phyloP scores from a whole-genome alignment of 78 protist genomes.

The Dictyostelium intermedium region DNA sequence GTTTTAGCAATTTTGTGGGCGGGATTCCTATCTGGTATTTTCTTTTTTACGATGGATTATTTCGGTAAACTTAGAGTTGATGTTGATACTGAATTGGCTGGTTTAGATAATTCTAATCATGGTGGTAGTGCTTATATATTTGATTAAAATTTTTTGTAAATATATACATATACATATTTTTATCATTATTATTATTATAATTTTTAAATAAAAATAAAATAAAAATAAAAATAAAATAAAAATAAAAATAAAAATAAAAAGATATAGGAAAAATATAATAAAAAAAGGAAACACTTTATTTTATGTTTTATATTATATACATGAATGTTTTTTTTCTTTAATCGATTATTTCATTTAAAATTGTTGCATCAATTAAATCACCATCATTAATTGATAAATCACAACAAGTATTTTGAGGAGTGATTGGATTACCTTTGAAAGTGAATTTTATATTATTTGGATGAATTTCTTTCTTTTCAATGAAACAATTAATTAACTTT shows the following conservation, averaged over 20 bases:
- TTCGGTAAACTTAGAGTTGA: slow-evolving; percentile 57
- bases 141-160: slow-evolving; percentile 23
- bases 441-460: not conserved
- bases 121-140: slow-evolving; percentile 73
- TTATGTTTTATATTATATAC: too few relatives aligned
- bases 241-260: too few relatives aligned
- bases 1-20: slow-evolving; percentile 53
- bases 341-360: not conserved
- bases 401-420: not conserved
- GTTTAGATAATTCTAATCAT: slow-evolving; percentile 67
- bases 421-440: not conserved
- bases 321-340: not conserved
- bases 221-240: not conserved
- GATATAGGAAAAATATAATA: too few relatives aligned
- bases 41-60: slow-evolving; percentile 52
- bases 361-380: not conserved
- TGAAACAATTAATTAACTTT: not conserved
- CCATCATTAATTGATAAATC: not conserved
- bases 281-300: too few relatives aligned
- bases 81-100: slow-evolving; percentile 71
- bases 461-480: not conserved
- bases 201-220: not conserved
- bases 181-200: too few relatives aligned
- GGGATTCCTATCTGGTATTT: not conserved
- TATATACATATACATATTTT: not conserved